Evolutionary conservation across 2,329 filamentous ascomycete genomes (phyloP).

Genomic region (Aspergillus fructus): DNA sequence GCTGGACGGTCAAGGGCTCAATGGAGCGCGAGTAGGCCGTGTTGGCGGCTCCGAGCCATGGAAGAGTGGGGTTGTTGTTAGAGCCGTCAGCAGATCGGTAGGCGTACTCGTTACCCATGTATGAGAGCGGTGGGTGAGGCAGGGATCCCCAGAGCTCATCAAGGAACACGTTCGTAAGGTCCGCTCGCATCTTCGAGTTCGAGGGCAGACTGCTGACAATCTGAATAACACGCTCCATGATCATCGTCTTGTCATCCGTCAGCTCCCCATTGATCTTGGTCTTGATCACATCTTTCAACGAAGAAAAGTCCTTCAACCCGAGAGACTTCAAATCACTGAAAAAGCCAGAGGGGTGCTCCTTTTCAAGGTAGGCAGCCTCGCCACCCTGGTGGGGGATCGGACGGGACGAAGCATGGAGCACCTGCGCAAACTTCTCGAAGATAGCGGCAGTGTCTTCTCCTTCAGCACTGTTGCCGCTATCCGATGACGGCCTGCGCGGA

Average conservation of each 20-base stretch:
- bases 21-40: slow-evolving; percentile 67
- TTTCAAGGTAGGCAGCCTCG: slow-evolving; percentile 59
- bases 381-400: slow-evolving; percentile 64
- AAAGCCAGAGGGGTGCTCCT: slow-evolving; percentile 53
- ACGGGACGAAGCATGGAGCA: slow-evolving; percentile 56
- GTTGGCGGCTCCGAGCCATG: slow-evolving; percentile 65
- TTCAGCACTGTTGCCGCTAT: slow-evolving; percentile 33
- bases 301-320: slow-evolving; percentile 59
- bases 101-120: slow-evolving; percentile 54
- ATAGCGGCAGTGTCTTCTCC: slow-evolving; percentile 40
- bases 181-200: slow-evolving; percentile 59
- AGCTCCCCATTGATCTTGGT: slow-evolving; percentile 64
- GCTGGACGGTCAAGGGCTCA: slow-evolving; percentile 57
- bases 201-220: slow-evolving; percentile 65
- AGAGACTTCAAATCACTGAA: slow-evolving; percentile 60
- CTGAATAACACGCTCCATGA: slow-evolving; percentile 72
- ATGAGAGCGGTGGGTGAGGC: slow-evolving; percentile 70
- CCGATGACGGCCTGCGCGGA: slow-evolving; percentile 23
- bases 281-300: slow-evolving; percentile 60
- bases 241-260: slow-evolving; percentile 72
- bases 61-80: slow-evolving; percentile 67
- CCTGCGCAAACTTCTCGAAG: slow-evolving; percentile 47
- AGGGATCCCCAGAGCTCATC: slow-evolving; percentile 69
- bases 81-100: slow-evolving; percentile 71
- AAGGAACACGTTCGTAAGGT: slow-evolving; percentile 68